phyloP scores from a whole-genome alignment of 2,329 filamentous ascomycete genomes.

The Aspergillus pseudonomiae region DNA sequence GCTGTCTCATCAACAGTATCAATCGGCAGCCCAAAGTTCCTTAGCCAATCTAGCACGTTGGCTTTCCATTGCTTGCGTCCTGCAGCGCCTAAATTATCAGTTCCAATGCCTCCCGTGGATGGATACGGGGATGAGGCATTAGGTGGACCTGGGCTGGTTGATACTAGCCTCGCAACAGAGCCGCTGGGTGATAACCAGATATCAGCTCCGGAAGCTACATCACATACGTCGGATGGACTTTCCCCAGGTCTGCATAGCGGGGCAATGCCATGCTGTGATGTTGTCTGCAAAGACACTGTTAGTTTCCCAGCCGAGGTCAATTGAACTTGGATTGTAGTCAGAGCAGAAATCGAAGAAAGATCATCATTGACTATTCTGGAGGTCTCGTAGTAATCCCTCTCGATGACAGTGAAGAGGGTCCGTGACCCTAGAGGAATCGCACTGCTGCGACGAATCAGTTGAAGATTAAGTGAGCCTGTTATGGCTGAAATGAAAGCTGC shows the following conservation, averaged over 20 bases:
- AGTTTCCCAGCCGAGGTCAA: slow-evolving; percentile 40
- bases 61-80: slow-evolving; percentile 40
- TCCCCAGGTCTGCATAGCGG: slow-evolving; percentile 32
- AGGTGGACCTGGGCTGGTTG: slow-evolving; percentile 26
- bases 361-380: slow-evolving; percentile 31
- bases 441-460: slow-evolving; percentile 37
- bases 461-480: slow-evolving; percentile 39
- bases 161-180: slow-evolving; percentile 39
- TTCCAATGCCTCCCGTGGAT: slow-evolving; percentile 10
- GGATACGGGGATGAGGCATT: slow-evolving; percentile 26
- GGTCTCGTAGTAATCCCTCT: slow-evolving; percentile 34
- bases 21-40: slow-evolving; percentile 38
- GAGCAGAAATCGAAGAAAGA: slow-evolving; percentile 28
- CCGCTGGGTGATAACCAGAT: slow-evolving; percentile 47
- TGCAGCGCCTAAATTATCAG: slow-evolving; percentile 14
- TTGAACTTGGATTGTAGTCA: slow-evolving; percentile 43
- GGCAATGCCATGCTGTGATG: slow-evolving; percentile 39
- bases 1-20: slow-evolving; percentile 34
- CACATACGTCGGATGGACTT: slow-evolving; percentile 18
- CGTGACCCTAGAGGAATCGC: slow-evolving; percentile 46
- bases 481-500: slow-evolving; percentile 45
- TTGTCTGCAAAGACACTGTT: slow-evolving; percentile 40
- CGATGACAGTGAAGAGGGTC: slow-evolving; percentile 41
- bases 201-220: slow-evolving; percentile 33
- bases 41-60: slow-evolving; percentile 41